Evolutionary conservation across 768 basidiomycete species (phyloP), one percentile per base, ranked within the genome.

Genomic region (Naganishia vaughanmartiniae): DNA sequence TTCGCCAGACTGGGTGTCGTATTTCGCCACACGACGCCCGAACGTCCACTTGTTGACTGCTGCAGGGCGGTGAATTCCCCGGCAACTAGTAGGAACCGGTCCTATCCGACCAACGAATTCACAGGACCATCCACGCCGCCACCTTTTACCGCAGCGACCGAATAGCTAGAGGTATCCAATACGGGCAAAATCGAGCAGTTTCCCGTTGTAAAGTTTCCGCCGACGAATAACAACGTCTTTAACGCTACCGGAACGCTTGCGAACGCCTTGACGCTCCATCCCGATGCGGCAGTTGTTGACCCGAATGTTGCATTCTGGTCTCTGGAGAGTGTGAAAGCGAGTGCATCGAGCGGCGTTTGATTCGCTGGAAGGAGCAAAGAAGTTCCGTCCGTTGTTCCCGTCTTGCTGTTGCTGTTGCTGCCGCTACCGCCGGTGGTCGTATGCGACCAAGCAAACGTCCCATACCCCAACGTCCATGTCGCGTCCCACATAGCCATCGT

Each of bases 391-490:
- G 60, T 90, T 83, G 14, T 88, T 87, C 1, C 86, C 79, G 77
- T 92, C 93, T 42, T 42, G 2, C 42, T 15, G 42, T 15, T 42
- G 42, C 42, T n/a, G n/a, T n/a, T n/a, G n/a, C 42, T 9, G 42
- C 2, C 15, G 0, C n/a, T n/a, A n/a, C n/a, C 88, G 2, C 82
- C 78, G 15, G 85, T 82, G 3, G 87, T 87, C 9, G 88, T 89
- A 76, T 91, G 88, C 28, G 28, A 87, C 90, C 90, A 98, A 80
- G 98, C 95, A 73, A 91, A 89, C 74, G 96, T 88, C 15, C 95
- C 95, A n/a, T 34, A 58, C n/a, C 65, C 65, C 21, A 57, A 31
- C 51, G 65, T 31, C 65, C 46, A n/a, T 31, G 46, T 51, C 45
- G 57, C 46, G 46, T 39, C 21, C 1, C 51, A 19, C 28, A 33